Base-by-base conservation (phyloP, 306 rosid species). In the Abrus precatorius region DNA sequence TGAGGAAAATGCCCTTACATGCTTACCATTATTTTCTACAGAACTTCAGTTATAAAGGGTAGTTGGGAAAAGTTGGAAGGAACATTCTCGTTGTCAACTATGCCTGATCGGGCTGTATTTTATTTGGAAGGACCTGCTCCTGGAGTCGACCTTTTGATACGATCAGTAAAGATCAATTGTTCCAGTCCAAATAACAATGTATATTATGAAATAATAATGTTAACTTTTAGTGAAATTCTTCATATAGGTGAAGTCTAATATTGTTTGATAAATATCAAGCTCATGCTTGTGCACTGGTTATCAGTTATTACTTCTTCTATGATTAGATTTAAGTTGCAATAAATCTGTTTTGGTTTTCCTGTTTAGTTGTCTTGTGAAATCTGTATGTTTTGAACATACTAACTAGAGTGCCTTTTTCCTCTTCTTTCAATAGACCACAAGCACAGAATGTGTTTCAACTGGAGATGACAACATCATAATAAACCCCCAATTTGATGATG, bases 41-140 rank as follows among this genome's bases (percentile, higher is more conserved):
- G 97, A 86, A 80, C 90, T 86, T 89, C 97, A 74, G 93, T 81
- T 43, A 72, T 78, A 32, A 91, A 85, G 71, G 90, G 82, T 73
- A 89, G 71, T 54, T 96, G 98, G 97, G 91, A 80, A 78, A 90
- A 83, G 80, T 71, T 96, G 80, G 98, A 93, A 83, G 99, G 97
- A 62, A 84, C 86, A 20, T 93, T 96, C 84, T 86, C 91, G 10
- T 79, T 93, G 77, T 81, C 95, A 32, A 80, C 87, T 34, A 48
- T 80, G 69, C 97, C 99, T 7, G 84, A 90, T 9, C 86, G 85
- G 60, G 88, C 78, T 75, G 70, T 88, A 52, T 90, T 96, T 77
- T 96, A 92, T 89, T 77, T 96, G 80, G 99, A 96, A 90, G 98
- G 98, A 75, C 97, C 99, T 78, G 87, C 95, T 80, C 85, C 92